These are phyloP conservation scores for Xylariaceae sp. DNA, from an alignment of 2,329 filamentous ascomycete species.

Conservation along the genomic window DNA sequence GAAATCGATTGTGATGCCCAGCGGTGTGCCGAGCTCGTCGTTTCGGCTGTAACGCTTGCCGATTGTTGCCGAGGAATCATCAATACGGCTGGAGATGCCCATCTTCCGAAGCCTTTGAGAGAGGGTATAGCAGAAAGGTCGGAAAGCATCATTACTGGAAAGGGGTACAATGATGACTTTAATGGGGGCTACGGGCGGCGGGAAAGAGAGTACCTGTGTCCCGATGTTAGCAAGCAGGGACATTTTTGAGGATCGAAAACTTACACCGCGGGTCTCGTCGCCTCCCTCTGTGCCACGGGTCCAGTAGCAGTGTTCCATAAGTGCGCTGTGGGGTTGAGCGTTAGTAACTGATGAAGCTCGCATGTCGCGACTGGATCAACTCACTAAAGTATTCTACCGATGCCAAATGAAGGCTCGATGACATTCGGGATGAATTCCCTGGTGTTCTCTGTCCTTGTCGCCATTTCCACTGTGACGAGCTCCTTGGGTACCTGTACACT, in stretches of 20 bases:
- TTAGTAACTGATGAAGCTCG: too few species aligned
- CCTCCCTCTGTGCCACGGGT: slow-evolving; percentile 61
- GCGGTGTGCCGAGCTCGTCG: slow-evolving; percentile 90
- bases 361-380: not conserved
- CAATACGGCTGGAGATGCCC: slow-evolving; percentile 78
- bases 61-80: slow-evolving; percentile 87
- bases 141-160: slow-evolving; percentile 76
- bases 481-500: slow-evolving; percentile 78
- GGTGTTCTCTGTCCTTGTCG: slow-evolving; percentile 75
- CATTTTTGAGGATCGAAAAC: slow-evolving; percentile 30
- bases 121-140: slow-evolving; percentile 68
- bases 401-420: slow-evolving; percentile 96
- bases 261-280: slow-evolving; percentile 82
- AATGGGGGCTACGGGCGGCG: slow-evolving; percentile 76
- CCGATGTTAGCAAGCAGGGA: slow-evolving; percentile 1
- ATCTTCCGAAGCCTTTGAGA: slow-evolving; percentile 71
- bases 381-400: slow-evolving; percentile 82
- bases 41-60: slow-evolving; percentile 94
- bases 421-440: slow-evolving; percentile 94
- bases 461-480: slow-evolving; percentile 77
- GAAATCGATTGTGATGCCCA: slow-evolving; percentile 94
- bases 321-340: slow-evolving; percentile 36
- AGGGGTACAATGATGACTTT: slow-evolving; percentile 92
- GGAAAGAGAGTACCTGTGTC: slow-evolving; percentile 64
- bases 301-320: slow-evolving; percentile 97